Evolutionary conservation across 352 stramenopile species (phyloP).

Genomic region (Pythium brassicae): DNA sequence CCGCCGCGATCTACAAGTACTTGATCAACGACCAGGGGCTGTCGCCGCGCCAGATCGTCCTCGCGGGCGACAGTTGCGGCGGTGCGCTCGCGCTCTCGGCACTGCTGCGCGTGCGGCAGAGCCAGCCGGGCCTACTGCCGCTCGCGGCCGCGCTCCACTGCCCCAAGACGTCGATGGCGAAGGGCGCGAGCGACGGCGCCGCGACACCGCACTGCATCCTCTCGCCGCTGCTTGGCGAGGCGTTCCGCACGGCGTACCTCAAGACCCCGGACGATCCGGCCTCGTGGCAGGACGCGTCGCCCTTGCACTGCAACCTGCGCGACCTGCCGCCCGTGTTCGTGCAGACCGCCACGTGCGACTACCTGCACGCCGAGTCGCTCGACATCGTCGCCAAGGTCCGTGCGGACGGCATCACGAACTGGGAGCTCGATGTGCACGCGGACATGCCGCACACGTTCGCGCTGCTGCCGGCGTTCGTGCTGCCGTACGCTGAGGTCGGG

Average conservation of each 20-base stretch:
- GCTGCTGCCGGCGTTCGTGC: constrained; percentile 28
- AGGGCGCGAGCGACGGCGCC: constrained; percentile 13
- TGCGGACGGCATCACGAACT: constrained; percentile 30
- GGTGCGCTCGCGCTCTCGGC: constrained; percentile 35
- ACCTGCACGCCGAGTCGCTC: constrained; percentile 31
- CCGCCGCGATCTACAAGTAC: constrained; percentile 36
- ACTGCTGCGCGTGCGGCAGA: constrained; percentile 29
- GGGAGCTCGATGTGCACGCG: constrained; percentile 39
- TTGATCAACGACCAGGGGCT: constrained; percentile 28
- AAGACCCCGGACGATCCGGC: constrained; percentile 17
- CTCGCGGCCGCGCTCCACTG: constrained; percentile 29
- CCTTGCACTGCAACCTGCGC: constrained; percentile 37
- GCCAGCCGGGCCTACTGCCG: constrained; percentile 16
- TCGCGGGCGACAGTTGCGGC: constrained; percentile 40
- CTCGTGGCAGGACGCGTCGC: constrained; percentile 33
- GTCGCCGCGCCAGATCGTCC: constrained; percentile 30
- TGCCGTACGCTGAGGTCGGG: constrained; percentile 30
- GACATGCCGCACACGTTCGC: constrained; percentile 37
- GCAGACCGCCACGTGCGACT: constrained; percentile 36
- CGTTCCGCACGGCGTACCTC: constrained; percentile 21
- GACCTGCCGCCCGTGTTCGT: constrained; percentile 36
- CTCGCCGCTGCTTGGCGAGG: constrained; percentile 14
- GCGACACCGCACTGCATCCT: constrained; percentile 29
- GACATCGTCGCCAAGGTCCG: constrained; percentile 29
- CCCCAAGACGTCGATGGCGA: constrained; percentile 24